Evolutionary conservation across 441 rosid species (phyloP).

Genomic region (Breynia disticha): DNA sequence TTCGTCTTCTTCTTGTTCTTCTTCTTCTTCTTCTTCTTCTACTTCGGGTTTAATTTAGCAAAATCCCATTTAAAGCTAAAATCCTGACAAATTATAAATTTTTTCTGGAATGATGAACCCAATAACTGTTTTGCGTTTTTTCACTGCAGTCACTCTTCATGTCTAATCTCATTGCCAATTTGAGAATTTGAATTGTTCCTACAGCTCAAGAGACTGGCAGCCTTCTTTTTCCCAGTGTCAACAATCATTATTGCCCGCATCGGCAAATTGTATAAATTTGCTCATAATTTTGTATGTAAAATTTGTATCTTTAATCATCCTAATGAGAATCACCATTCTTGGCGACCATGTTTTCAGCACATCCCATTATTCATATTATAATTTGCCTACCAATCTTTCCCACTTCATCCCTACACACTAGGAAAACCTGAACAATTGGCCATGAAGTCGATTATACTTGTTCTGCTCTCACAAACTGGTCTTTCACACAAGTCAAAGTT

Average conservation of each 20-base stretch:
- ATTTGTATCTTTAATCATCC: conserved; percentile 24
- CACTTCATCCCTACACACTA: background rate
- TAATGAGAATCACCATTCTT: conserved; percentile 31
- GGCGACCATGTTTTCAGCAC: conserved; percentile 7
- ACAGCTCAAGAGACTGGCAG: conserved; percentile 14
- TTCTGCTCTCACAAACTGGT: no score
- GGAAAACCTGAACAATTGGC: no score
- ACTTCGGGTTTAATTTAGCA: background rate
- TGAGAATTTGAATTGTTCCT: conserved; percentile 17
- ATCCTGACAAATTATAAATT: background rate
- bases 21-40: background rate
- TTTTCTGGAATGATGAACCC: background rate
- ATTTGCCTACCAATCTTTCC: background rate
- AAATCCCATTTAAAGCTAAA: no score
- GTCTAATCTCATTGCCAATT: conserved; percentile 21
- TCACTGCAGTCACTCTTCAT: conserved; percentile 32
- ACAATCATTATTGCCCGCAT: conserved; percentile 13
- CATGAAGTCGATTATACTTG: no score
- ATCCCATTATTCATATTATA: background rate
- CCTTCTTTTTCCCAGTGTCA: conserved; percentile 2
- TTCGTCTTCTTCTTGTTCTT: conserved; percentile 5
- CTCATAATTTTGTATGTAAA: conserved; percentile 38
- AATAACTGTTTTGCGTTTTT: no score
- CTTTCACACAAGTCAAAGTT: no score
- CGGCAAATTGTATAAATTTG: conserved; percentile 27